Evolutionary conservation across 495 filamentous ascomycete species (phyloP), one percentile per base, ranked within the genome.

Genomic region (Pseudoneurospora amorphoporcata): DNA sequence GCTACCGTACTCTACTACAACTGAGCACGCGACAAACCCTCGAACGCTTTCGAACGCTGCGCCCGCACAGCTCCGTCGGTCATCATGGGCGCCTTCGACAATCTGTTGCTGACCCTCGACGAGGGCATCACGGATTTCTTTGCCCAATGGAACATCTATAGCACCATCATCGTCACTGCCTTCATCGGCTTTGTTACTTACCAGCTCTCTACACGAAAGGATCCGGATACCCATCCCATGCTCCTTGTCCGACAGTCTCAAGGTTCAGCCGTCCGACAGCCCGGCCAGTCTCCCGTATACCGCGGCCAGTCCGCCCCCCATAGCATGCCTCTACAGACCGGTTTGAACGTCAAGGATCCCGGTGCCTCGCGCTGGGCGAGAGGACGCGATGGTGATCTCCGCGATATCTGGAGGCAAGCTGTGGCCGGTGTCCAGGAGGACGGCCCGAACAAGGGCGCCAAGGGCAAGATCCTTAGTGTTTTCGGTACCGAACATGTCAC

Each of bases 151-250:
- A 92, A 92, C 77, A 81, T 88, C 76, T 91, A 90, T 81, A 91
- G 89, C 61, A 94, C 90, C 39, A 76, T 84, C 39, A 83, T 97
- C 68, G 79, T 87, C 68, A 86, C 86, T 41, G 83, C 91, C 75
- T 81, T 94, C 35, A 83, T 88, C 73, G 78, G 81, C 32, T 73
- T 86, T 39, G 39, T 85, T 38, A 80, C 83, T 10, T 92, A 92
- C 76, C 89, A 84, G 71, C 77, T 86, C 69, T 75, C 81, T 58
- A 83, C 79, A 47, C 79, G 79, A 23, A 79, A 81, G 40, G 94
- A 97, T 42, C 92, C 96, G 1, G 95, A 98, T 82, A 90, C 91
- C 10, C 95, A 98, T 80, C 96, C 95, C 8, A 88, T 97, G 76
- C 87, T 98, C 32, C 90, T 99, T 45, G 90, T 92, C 69, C 90